Base-by-base conservation (phyloP, 1,139 yeast species). In the Yamadazyma diddensiae region DNA sequence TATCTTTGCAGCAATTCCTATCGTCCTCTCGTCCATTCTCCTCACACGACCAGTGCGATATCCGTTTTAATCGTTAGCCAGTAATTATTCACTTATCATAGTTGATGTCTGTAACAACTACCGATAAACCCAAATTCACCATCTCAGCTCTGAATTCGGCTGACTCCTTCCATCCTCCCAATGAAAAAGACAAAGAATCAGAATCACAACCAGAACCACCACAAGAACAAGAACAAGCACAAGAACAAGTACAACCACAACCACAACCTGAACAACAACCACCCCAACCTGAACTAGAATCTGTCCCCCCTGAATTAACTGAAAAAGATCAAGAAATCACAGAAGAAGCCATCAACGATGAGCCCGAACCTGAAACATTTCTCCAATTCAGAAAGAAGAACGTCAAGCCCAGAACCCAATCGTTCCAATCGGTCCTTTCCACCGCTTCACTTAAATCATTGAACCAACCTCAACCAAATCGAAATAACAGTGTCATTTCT, bases 391-490 rank as follows among this genome's bases (percentile, higher is more conserved):
- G 72, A 45, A 77, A 77, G 54, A 70, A 73, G 41, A 70, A 73
- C 26, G 64, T 74, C 13, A 68, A 69, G 13, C 66, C 73, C 37
- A 59, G 83, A 35, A 69, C 81, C 1, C 82, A 75, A 46, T 73
- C 79, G n/a, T 74, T 75, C 29, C 84, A 77, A 49, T 73, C 79
- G 30, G 82, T 77, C n/a, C 59, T 79, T 35, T 75, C 82, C 21
- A 70, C 79, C 16, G 79, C 79, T 3, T 77, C 83, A 1, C 53
- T 77, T 24, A 70, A 72, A 47, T 71, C 78, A 18, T 50, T 68
- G 35, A 62, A 59, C 32, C 69, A 62, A 35, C 30, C 30, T 2
- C 33, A 24, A 15, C 29, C 35, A 61, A 34, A 30, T 29, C 30
- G 66, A 34, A 58, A 50, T 24, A 51, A 44, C 35, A 60, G 61